A percentile compares a stretch with the other conserved stretches of the same genome.
Conservation (phyloP, 139 green algal species). For the Dunaliella primolecta region DNA sequence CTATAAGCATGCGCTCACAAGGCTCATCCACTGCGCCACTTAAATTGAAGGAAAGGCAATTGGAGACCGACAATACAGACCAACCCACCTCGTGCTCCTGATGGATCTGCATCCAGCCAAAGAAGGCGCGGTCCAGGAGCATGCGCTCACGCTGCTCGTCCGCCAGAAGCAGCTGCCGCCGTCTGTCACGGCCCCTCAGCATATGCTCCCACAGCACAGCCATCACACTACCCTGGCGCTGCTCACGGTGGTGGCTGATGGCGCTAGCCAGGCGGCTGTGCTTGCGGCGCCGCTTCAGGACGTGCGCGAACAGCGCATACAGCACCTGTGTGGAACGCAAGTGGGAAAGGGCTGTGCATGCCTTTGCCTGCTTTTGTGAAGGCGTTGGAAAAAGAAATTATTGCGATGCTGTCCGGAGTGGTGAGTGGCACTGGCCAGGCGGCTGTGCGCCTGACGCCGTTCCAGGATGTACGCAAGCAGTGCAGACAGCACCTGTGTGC, state of each 20-base stretch:
- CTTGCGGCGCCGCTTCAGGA: background rate
- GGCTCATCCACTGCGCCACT: no score
- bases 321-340: background rate
- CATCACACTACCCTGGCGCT: constrained; percentile 7
- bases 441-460: no score
- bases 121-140: constrained; percentile 14
- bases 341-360: background rate
- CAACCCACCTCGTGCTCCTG: no score
- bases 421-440: no score
- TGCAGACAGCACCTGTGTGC: no score
- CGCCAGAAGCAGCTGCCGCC: background rate
- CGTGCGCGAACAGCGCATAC: background rate
- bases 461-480: no score
- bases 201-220: background rate
- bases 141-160: constrained; percentile 21
- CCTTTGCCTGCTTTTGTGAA: no score
- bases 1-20: no score
- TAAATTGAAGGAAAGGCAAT: no score
- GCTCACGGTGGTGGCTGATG: background rate
- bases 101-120: constrained; percentile 15
- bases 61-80: no score
- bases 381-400: no score
- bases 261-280: background rate
- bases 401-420: no score
- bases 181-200: background rate